Conservation (phyloP, 2,329 filamentous ascomycete species). For the Epichloe festucae region DNA sequence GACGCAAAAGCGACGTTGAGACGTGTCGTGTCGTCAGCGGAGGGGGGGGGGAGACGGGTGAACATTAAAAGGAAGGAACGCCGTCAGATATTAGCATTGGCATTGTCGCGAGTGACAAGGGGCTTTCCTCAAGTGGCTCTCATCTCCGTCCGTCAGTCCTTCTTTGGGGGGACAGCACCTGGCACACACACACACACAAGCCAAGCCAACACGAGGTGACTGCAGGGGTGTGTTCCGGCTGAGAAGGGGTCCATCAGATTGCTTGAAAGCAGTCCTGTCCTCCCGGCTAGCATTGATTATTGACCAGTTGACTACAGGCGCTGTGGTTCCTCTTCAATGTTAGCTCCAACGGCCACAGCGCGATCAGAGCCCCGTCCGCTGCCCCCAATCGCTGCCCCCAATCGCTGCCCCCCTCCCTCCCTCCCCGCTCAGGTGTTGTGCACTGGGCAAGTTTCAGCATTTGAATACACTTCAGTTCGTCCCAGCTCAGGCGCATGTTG, state of each 20-base stretch:
- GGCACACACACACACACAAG: background rate
- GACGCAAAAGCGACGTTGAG: slow-evolving; percentile 2
- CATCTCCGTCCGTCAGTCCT: background rate
- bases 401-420: too few species aligned
- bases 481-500: background rate
- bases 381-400: too few species aligned
- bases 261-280: background rate
- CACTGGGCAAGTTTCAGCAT: background rate
- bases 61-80: slow-evolving; percentile 2
- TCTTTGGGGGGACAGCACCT: background rate
- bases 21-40: slow-evolving; percentile 1
- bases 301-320: too few species aligned
- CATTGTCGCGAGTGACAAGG: background rate
- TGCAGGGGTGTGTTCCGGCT: slow-evolving; percentile 1
- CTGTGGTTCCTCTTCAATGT: background rate
- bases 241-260: background rate
- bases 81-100: background rate
- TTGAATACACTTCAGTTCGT: background rate
- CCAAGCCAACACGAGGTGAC: background rate
- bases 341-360: too few species aligned
- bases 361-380: too few species aligned
- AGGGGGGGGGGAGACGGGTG: background rate
- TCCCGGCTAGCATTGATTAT: too few species aligned
- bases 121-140: background rate
- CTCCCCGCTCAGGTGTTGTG: too few species aligned